Evolutionary conservation across 495 filamentous ascomycete species (phyloP).

Genomic region (Lasiosphaeria miniovina): DNA sequence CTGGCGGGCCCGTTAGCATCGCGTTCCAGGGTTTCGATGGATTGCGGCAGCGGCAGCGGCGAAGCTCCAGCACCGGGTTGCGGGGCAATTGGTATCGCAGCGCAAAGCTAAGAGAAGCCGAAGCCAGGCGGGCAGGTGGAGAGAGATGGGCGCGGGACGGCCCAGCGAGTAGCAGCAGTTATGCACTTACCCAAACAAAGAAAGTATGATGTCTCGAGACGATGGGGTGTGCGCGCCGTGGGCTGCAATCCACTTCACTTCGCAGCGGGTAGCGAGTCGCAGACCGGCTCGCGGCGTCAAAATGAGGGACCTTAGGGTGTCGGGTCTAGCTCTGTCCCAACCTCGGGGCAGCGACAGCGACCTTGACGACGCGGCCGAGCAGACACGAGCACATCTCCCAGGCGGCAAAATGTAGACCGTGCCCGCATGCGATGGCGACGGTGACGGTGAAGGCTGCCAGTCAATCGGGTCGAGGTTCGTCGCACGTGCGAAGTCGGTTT

Average conservation of each 20-base stretch:
- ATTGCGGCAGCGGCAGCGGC: not conserved
- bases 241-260: not conserved
- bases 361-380: slow-evolving; percentile 21
- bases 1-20: too few relatives aligned
- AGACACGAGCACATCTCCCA: slow-evolving; percentile 34
- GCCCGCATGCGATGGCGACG: slow-evolving; percentile 17
- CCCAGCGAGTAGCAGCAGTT: not conserved
- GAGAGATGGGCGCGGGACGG: not conserved
- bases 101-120: too few relatives aligned
- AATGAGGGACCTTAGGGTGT: slow-evolving; percentile 4
- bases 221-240: not conserved
- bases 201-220: not conserved
- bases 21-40: too few relatives aligned
- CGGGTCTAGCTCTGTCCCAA: slow-evolving; percentile 23
- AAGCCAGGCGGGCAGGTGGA: slow-evolving; percentile 7
- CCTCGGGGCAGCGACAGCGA: slow-evolving; percentile 31
- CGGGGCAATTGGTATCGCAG: slow-evolving; percentile 25
- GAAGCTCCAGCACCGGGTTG: slow-evolving; percentile 11
- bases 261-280: not conserved
- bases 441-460: not conserved
- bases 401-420: slow-evolving; percentile 15
- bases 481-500: not conserved
- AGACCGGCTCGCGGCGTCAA: slow-evolving; percentile 12
- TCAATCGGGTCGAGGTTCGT: not conserved
- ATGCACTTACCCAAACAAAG: slow-evolving; percentile 9